phyloP scores from a whole-genome alignment of 2,329 filamentous ascomycete genomes.

The Alternaria ethzedia region DNA sequence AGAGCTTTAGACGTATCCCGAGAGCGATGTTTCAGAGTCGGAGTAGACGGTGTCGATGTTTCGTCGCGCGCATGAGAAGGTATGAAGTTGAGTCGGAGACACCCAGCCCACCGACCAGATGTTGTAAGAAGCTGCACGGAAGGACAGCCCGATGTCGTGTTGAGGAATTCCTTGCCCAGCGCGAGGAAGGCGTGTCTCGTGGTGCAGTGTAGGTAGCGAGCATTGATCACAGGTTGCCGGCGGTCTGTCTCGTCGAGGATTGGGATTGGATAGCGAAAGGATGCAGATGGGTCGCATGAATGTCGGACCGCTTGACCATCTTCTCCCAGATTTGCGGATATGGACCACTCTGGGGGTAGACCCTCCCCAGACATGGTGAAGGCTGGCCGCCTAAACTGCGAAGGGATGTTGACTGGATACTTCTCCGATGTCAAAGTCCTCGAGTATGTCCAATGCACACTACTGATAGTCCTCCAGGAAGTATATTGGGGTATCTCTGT shows the following conservation, averaged over 20 bases:
- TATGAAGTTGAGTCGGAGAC: conserved; percentile 14
- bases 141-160: conserved; percentile 3
- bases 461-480: neutral
- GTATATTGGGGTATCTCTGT: neutral
- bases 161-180: conserved; percentile 6
- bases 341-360: conserved; percentile 15
- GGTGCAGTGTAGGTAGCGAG: conserved; percentile 14
- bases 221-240: conserved; percentile 6
- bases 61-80: neutral
- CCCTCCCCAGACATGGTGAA: conserved; percentile 12
- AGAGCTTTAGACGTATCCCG: neutral
- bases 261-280: conserved; percentile 19
- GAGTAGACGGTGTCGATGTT: neutral
- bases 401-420: neutral
- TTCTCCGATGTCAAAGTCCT: neutral
- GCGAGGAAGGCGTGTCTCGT: conserved; percentile 12
- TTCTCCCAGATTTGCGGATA: neutral
- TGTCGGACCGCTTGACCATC: neutral
- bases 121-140: conserved; percentile 8
- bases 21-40: neutral
- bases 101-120: conserved; percentile 15
- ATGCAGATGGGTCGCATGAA: conserved; percentile 6
- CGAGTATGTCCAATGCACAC: neutral
- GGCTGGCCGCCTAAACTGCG: neutral
- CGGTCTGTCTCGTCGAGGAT: conserved; percentile 11